These are phyloP conservation scores for Populus tomentosa DNA, from an alignment of 441 rosid genomes.

Conservation along the genomic window DNA sequence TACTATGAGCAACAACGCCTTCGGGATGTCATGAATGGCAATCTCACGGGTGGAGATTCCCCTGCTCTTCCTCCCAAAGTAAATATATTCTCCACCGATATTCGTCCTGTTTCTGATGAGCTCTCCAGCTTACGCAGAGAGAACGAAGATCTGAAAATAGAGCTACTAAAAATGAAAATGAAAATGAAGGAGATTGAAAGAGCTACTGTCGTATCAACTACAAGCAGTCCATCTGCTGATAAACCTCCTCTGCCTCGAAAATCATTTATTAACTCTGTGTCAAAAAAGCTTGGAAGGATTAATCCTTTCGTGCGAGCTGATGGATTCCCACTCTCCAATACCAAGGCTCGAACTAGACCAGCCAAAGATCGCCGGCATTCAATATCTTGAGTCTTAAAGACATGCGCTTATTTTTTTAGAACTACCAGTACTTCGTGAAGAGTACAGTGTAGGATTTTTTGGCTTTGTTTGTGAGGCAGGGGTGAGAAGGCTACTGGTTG, in stretches of 20 bases:
- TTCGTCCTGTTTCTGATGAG: slow-evolving; percentile 52
- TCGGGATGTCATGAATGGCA: slow-evolving; percentile 59
- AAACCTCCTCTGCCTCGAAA: slow-evolving; percentile 81
- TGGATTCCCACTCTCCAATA: slow-evolving; percentile 40
- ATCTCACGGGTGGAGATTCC: slow-evolving; percentile 29
- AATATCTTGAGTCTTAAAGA: slow-evolving; percentile 48
- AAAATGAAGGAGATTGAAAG: slow-evolving; percentile 67
- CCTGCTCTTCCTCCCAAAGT: slow-evolving; percentile 33
- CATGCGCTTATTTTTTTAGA: neutral
- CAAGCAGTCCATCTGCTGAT: slow-evolving; percentile 52
- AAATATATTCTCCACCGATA: slow-evolving; percentile 30
- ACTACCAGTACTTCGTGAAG: slow-evolving; percentile 1
- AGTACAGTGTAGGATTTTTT: neutral
- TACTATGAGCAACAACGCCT: slow-evolving; percentile 90
- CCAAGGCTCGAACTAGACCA: slow-evolving; percentile 55
- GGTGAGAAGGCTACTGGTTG: slow-evolving; percentile 14
- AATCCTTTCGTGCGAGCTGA: slow-evolving; percentile 55
- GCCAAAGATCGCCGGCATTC: slow-evolving; percentile 82
- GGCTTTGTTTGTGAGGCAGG: slow-evolving; percentile 17
- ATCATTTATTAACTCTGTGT: slow-evolving; percentile 71
- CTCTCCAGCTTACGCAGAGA: slow-evolving; percentile 57
- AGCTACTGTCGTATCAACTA: slow-evolving; percentile 21
- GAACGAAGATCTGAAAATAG: slow-evolving; percentile 77
- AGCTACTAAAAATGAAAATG: slow-evolving; percentile 82
- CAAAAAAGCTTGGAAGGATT: slow-evolving; percentile 74